phyloP scores from a whole-genome alignment of 2,329 filamentous ascomycete species.

The Pestalotiopsis sp. region DNA sequence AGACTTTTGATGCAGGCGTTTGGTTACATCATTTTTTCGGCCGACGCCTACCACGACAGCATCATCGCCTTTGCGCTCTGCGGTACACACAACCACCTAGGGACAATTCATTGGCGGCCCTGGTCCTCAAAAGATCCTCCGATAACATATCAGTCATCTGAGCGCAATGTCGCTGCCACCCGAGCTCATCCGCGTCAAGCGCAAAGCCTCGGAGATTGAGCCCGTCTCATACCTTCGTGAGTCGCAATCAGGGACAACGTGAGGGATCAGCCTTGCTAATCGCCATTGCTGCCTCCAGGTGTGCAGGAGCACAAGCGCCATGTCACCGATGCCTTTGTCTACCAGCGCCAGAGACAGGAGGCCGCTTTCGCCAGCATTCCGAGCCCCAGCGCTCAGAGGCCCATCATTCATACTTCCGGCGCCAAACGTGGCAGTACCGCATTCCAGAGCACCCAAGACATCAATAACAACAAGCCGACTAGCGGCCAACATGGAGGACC shows the following conservation, averaged over 20 bases:
- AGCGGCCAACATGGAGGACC: neutral
- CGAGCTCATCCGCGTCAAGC: constrained; percentile 62
- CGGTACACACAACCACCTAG: neutral
- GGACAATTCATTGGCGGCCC: neutral
- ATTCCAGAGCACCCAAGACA: constrained; percentile 23
- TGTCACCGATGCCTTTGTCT: constrained; percentile 56
- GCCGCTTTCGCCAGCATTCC: constrained; percentile 27
- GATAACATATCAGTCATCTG: neutral
- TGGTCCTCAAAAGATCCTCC: neutral
- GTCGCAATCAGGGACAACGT: constrained; percentile 24
- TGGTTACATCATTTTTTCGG: neutral
- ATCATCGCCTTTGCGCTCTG: neutral
- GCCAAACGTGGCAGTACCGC: constrained; percentile 36
- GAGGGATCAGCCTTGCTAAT: neutral
- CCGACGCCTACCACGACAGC: neutral
- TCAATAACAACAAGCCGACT: constrained; percentile 15
- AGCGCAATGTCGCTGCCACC: constrained; percentile 57
- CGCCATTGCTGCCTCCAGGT: constrained; percentile 30
- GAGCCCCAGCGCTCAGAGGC: constrained; percentile 28
- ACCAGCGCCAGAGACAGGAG: constrained; percentile 50
- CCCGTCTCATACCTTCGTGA: constrained; percentile 60
- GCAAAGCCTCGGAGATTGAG: constrained; percentile 56
- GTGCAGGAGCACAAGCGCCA: constrained; percentile 59
- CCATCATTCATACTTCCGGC: constrained; percentile 52
- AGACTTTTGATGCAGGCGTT: neutral